Conservation (phyloP, 768 basidiomycete species). For the Suillus occidentalis region DNA sequence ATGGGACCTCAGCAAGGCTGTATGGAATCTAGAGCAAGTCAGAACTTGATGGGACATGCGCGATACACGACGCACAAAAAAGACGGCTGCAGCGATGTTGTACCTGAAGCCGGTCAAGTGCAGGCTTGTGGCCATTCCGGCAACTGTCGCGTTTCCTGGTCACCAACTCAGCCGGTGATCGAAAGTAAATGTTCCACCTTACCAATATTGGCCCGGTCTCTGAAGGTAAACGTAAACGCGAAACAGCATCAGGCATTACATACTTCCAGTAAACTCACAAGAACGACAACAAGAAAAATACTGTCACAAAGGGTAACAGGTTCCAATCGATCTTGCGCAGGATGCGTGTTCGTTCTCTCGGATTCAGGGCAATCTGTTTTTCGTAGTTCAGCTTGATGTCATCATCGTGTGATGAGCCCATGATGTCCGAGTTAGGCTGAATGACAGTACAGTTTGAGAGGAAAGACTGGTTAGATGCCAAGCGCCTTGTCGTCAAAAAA, state of each 20-base stretch:
- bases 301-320: slow-evolving; percentile 43
- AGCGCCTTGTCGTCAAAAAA: not conserved
- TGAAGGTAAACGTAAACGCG: slow-evolving; percentile 9
- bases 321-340: slow-evolving; percentile 46
- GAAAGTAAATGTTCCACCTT: slow-evolving; percentile 16
- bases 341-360: slow-evolving; percentile 25
- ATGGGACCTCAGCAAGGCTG: slow-evolving; percentile 37
- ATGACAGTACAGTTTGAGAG: not conserved
- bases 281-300: slow-evolving; percentile 46
- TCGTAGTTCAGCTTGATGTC: not conserved
- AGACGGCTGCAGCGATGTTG: slow-evolving; percentile 39
- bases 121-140: slow-evolving; percentile 42
- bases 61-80: slow-evolving; percentile 29
- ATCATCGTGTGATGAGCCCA: not conserved
- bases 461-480: not conserved
- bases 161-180: not conserved
- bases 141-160: slow-evolving; percentile 43
- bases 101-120: slow-evolving; percentile 35
- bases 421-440: not conserved
- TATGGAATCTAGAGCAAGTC: slow-evolving; percentile 33
- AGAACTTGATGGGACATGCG: not conserved
- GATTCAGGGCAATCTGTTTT: slow-evolving; percentile 5
- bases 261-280: slow-evolving; percentile 33
- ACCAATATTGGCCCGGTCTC: slow-evolving; percentile 47
- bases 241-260: not conserved